Evolutionary conservation across 2,329 filamentous ascomycete genomes (phyloP).

Genomic region (Aspergillus phoenicis): DNA sequence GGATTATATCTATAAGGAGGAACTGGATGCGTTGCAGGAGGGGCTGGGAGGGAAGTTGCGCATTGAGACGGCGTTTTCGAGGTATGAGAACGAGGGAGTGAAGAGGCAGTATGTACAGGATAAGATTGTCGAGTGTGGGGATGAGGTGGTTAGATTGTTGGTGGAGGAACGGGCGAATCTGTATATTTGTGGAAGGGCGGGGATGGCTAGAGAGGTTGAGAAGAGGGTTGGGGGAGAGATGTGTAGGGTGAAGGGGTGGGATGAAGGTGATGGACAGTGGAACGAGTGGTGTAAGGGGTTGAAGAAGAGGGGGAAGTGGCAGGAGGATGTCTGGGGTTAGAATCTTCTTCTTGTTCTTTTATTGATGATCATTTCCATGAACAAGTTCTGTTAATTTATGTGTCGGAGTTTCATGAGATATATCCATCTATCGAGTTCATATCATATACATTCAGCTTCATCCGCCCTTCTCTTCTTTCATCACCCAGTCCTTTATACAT

Average conservation of each 20-base stretch:
- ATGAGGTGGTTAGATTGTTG: constrained; percentile 37
- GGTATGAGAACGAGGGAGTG: constrained; percentile 14
- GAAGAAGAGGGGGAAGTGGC: constrained; percentile 56
- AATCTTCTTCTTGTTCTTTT: no score
- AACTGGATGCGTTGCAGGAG: constrained; percentile 30
- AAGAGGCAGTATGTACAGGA: constrained; percentile 44
- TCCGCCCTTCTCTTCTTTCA: no score
- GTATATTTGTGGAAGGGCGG: constrained; percentile 44
- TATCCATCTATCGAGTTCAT: not conserved
- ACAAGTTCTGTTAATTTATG: not conserved
- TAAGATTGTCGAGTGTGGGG: constrained; percentile 33
- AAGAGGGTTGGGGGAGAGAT: constrained; percentile 43
- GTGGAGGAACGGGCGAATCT: constrained; percentile 43
- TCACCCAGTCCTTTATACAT: not conserved
- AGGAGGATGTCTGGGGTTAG: constrained; percentile 55
- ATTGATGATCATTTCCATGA: no score
- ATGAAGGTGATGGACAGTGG: constrained; percentile 37
- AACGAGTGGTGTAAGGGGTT: constrained; percentile 52
- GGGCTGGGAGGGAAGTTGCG: constrained; percentile 22
- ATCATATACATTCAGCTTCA: not conserved
- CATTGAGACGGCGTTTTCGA: constrained; percentile 34
- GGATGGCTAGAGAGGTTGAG: constrained; percentile 48
- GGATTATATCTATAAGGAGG: constrained; percentile 42
- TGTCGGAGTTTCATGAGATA: no score
- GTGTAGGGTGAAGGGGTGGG: constrained; percentile 39